Base-by-base conservation (phyloP, 1,284 basidiomycete genomes). In the Phenoliferia sp. region DNA sequence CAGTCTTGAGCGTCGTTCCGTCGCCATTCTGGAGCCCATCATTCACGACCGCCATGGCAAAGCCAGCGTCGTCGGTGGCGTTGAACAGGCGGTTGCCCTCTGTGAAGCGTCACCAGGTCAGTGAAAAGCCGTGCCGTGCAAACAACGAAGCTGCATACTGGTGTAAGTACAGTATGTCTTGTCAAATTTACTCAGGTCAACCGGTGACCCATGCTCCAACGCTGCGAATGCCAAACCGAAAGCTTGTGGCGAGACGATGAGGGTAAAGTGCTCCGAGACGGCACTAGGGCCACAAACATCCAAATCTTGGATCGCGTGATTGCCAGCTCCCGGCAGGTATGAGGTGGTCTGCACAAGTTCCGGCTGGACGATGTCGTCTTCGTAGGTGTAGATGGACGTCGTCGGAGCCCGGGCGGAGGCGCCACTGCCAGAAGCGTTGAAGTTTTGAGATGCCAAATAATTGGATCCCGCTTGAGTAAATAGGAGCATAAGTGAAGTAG, bases 361-460 rank as follows among this genome's bases (percentile, higher is more conserved):
- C 16, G 76, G 74, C 50, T 71, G 72, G 56, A 78, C 48, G 48
- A 52, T 19, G 9, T 52, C 48, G 48, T 52, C 48, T 5, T 6
- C 17, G 48, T 52, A 52, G 3, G 26, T 59, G 28, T 35, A 44
- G 44, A 55, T 44, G 3, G 61, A 50, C 29, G 62, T 62, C 22
- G 78, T 79, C 22, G 77, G 69, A 2, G 79, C 77, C 26, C 78
- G 67, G 0, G 78, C 77, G 2, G 56, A 29, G 19, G 68, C 52
- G 6, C 62, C 70, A 16, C 68, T 31, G 31, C 62, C 62, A 2
- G 33, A 22, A 0, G 57, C 54, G 7, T 29, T 61, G 6, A 64
- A 48, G 62, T 75, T 74, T 59, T 75, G 72, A 4, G 78, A 76
- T 0, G 65, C 64, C 22, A 79, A 64, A 68, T 75, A 79, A 50